Evolutionary conservation across 768 basidiomycete species (phyloP).

Genomic region (Tremella mesenterica): DNA sequence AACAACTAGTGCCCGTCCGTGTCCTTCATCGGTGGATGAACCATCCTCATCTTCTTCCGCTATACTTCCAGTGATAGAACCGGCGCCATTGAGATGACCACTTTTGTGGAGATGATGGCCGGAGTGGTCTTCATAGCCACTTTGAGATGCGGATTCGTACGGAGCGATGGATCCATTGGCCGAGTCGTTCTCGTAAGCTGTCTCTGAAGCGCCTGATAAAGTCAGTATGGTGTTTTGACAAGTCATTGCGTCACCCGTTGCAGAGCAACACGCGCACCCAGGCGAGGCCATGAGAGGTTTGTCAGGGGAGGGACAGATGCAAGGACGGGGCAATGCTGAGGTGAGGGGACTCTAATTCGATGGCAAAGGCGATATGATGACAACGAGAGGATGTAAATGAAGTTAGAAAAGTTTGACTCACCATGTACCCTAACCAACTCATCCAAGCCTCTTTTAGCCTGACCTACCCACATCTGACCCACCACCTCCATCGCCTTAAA

Average conservation of each 20-base stretch:
- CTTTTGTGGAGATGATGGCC: slow-evolving; percentile 21
- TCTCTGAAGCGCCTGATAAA: slow-evolving; percentile 21
- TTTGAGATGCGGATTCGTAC: slow-evolving; percentile 43
- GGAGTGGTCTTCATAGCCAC: slow-evolving; percentile 30
- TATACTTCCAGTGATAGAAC: slow-evolving; percentile 41
- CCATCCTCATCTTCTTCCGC: slow-evolving; percentile 42
- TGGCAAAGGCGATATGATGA: too few species aligned
- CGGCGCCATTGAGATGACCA: slow-evolving; percentile 11
- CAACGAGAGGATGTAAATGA: too few species aligned
- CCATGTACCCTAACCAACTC: slow-evolving; percentile 37
- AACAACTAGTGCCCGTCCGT: slow-evolving; percentile 29
- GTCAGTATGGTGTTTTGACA: slow-evolving; percentile 1
- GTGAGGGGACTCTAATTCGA: too few species aligned
- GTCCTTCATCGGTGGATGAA: slow-evolving; percentile 33
- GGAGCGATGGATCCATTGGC: slow-evolving; percentile 44
- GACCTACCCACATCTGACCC: slow-evolving; percentile 42
- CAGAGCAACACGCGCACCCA: too few species aligned
- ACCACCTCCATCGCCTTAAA: slow-evolving; percentile 44
- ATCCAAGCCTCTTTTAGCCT: slow-evolving; percentile 36
- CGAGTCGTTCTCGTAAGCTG: slow-evolving; percentile 43
- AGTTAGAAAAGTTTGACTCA: slow-evolving; percentile 4
- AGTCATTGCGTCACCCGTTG: too few species aligned
- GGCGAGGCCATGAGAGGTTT: too few species aligned
- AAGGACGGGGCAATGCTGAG: too few species aligned
- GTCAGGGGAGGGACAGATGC: too few species aligned